Evolutionary conservation across 192 early-diverging fungal genomes (phyloP).

Genomic region (Coemansia sp.): DNA sequence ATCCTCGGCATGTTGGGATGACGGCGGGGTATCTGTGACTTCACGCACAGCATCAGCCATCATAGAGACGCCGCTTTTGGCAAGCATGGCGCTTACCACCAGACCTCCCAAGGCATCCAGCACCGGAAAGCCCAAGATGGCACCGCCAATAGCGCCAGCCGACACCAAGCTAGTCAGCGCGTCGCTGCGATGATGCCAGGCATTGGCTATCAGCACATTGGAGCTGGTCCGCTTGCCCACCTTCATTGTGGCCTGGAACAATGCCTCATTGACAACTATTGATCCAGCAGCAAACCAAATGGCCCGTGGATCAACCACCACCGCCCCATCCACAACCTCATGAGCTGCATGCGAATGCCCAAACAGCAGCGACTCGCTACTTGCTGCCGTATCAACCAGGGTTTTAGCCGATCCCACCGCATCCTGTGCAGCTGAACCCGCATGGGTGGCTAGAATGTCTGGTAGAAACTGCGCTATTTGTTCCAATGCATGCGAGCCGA

Average conservation of each 20-base stretch:
- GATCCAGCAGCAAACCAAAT: constrained; percentile 68
- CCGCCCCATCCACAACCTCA: constrained; percentile 19
- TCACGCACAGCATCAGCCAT: constrained; percentile 53
- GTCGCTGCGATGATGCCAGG: constrained; percentile 85
- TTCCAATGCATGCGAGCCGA: constrained; percentile 65
- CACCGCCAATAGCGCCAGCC: constrained; percentile 69
- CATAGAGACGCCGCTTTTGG: constrained; percentile 61
- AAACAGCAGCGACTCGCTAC: constrained; percentile 21
- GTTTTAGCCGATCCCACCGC: constrained; percentile 14
- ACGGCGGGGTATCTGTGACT: constrained; percentile 55
- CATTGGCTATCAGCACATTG: constrained; percentile 77
- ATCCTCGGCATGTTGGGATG: constrained; percentile 19
- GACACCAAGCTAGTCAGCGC: constrained; percentile 70
- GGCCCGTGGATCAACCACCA: constrained; percentile 61
- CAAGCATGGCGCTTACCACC: constrained; percentile 68
- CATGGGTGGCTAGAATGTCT: constrained; percentile 3
- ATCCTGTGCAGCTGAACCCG: constrained; percentile 8
- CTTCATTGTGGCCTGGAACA: constrained; percentile 69
- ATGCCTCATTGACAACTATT: constrained; percentile 71
- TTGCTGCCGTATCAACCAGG: constrained; percentile 9
- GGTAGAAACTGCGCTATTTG: constrained; percentile 47
- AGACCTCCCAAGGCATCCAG: constrained; percentile 77
- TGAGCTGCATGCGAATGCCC: constrained; percentile 32
- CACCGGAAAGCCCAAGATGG: constrained; percentile 64
- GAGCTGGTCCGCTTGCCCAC: constrained; percentile 63